Base-by-base conservation (phyloP, 495 filamentous ascomycete species). In the Rusavskia elegans region DNA sequence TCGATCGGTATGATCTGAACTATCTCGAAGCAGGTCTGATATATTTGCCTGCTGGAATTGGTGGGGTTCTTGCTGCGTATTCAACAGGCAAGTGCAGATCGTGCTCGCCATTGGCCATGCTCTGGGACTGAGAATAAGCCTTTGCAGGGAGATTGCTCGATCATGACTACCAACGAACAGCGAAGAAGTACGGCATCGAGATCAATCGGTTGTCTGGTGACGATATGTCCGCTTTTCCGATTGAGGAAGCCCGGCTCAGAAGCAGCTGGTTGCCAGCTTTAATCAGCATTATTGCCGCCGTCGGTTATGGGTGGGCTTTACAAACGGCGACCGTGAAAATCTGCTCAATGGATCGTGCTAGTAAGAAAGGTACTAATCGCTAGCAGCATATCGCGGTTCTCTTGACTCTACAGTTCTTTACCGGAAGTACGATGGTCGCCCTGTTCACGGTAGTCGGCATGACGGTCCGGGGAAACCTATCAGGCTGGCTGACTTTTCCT, bases 281-380 rank as follows among this genome's bases (percentile, higher is more conserved):
- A 19, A 57, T 70, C 23, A 65, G 66, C 32, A 59, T 64, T 30
- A 58, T 54, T 7, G 58, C 57, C 9, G 58, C 70, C 10, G 53
- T 74, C 10, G 66, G 59, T 0, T 77, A 74, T 52, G 71, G 72
- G 40, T 76, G 74, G 75, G 57, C 66, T 1, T 51, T 78, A 35
- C 51, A 70, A 3, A 54, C 49, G 1, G 54, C 56, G 4, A 58
- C 62, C 23, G 44, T 46, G 14, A 20, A 14, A 11, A 13, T 42
- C 40, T 42, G 4, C 8, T 21, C 14, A 14, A 42, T 42, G 14
- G 39, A 17, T n/a, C 14, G n/a, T 20, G 40, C 5, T 19, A n/a
- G 13, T 1, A 10, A 42, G 20, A 19, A 42, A 11, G 25, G 25
- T 14, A 9, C 40, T 42, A 19, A 42, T 14, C 7, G 3, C 10